Evolutionary conservation across 75 land plant genomes (phyloP).

Genomic region (Larix kaempferi): DNA sequence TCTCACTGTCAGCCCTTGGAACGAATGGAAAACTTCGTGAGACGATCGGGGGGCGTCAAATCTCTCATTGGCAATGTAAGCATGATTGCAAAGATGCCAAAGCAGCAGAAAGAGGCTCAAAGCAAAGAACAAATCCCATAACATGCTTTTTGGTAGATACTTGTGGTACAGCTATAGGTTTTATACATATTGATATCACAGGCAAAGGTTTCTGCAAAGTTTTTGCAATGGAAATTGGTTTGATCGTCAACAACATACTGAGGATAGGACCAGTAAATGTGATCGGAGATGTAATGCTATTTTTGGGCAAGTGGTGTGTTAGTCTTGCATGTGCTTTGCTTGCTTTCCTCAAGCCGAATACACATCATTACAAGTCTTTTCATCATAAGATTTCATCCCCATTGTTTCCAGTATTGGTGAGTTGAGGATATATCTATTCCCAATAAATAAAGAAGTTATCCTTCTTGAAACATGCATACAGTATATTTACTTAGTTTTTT

Average conservation of each 20-base stretch:
- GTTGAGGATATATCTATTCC: conserved; percentile 2
- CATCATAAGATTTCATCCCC: conserved; percentile 86
- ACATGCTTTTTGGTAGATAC: too few species aligned
- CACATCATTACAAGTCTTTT: conserved; percentile 61
- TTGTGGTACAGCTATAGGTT: background rate
- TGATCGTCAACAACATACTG: conserved; percentile 77
- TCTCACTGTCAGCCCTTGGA: too few species aligned
- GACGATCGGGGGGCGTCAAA: too few species aligned
- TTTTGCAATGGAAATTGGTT: conserved; percentile 63
- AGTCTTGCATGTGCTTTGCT: conserved; percentile 68
- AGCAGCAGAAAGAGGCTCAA: too few species aligned
- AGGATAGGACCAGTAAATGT: conserved; percentile 86
- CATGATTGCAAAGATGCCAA: too few species aligned
- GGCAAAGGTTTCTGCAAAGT: conserved; percentile 78
- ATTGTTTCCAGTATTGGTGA: conserved; percentile 80
- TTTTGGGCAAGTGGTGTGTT: conserved; percentile 75
- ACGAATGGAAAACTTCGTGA: too few species aligned
- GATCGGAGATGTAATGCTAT: conserved; percentile 73
- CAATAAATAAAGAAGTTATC: background rate
- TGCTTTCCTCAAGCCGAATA: conserved; percentile 81
- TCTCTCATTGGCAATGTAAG: too few species aligned
- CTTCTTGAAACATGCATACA: background rate
- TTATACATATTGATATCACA: conserved; percentile 74
- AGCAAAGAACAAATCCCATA: too few species aligned
- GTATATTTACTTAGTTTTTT: background rate